phyloP scores from a whole-genome alignment of 352 stramenopile species.

The Phytopythium sindhum region DNA sequence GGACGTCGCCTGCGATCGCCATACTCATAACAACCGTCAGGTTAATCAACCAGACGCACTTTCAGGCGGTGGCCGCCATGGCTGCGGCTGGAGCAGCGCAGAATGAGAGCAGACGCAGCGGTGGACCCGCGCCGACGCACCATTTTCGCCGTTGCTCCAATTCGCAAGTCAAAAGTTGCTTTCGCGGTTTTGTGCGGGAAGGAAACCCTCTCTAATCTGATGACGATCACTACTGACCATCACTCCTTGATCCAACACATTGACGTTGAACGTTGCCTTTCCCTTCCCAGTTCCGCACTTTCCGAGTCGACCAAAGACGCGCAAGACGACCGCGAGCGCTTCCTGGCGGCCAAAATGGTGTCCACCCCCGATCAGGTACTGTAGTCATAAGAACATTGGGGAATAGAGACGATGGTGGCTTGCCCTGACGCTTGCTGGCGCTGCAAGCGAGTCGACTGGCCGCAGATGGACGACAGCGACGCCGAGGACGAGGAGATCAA shows the following conservation, averaged over 20 bases:
- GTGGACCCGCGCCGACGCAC: neutral
- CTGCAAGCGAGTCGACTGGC: constrained; percentile 3
- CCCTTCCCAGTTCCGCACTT: constrained; percentile 9
- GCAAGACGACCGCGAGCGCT: neutral
- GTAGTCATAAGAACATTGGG: neutral
- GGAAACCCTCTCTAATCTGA: constrained; percentile 15
- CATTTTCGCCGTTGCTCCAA: neutral
- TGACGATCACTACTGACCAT: constrained; percentile 6
- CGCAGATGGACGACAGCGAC: constrained; percentile 18
- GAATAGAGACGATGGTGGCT: neutral
- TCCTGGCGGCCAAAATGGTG: neutral
- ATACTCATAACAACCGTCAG: neutral
- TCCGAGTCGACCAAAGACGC: constrained; percentile 6
- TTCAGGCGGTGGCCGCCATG: neutral
- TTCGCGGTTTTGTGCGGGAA: neutral
- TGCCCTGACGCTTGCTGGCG: neutral
- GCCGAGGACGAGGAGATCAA: constrained; percentile 50
- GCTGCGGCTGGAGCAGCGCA: neutral
- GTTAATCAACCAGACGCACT: neutral
- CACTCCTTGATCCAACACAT: neutral
- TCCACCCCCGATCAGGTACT: neutral
- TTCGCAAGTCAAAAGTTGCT: neutral
- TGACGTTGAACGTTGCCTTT: constrained; percentile 12
- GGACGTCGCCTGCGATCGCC: constrained; percentile 40
- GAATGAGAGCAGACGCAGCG: neutral